phyloP scores from a whole-genome alignment of 495 filamentous ascomycete species.

The Penicillium soppii region DNA sequence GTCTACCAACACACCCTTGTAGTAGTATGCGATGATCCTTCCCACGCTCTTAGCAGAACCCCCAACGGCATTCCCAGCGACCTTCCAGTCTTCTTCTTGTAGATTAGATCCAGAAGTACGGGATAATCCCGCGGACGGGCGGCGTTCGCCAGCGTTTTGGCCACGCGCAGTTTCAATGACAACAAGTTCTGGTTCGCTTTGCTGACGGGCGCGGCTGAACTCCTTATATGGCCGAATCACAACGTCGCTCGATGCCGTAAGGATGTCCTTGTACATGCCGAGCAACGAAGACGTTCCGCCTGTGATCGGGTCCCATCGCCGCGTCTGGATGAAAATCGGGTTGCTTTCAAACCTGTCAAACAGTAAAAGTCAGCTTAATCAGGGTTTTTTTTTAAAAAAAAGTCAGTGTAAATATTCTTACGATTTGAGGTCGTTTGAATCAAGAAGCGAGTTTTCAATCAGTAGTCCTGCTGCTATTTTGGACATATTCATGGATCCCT shows the following conservation, averaged over 20 bases:
- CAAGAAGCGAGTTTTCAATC: slow-evolving; percentile 4
- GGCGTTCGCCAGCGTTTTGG: not conserved
- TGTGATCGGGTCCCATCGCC: slow-evolving; percentile 41
- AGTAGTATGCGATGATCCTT: slow-evolving; percentile 28
- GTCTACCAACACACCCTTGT: slow-evolving; percentile 54
- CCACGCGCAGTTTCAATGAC: slow-evolving; percentile 2
- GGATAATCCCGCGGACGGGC: not conserved
- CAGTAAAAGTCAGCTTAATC: not conserved
- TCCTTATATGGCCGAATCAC: slow-evolving; percentile 36
- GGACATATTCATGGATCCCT: not conserved
- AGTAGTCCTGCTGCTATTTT: slow-evolving; percentile 4
- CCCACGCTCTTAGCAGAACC: slow-evolving; percentile 37
- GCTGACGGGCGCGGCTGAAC: slow-evolving; percentile 12
- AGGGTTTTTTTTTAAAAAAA: not conserved
- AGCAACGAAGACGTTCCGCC: slow-evolving; percentile 43
- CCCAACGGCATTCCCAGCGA: slow-evolving; percentile 20
- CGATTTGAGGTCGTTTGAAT: not conserved
- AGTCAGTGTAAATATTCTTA: not conserved
- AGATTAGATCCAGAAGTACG: not conserved
- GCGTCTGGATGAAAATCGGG: slow-evolving; percentile 36
- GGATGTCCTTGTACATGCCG: slow-evolving; percentile 24
- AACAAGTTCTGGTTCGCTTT: slow-evolving; percentile 1
- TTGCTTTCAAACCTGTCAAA: slow-evolving; percentile 24
- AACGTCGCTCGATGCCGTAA: slow-evolving; percentile 30
- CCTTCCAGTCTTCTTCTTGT: slow-evolving; percentile 1